Percentiles rank a stretch among this genome's conserved stretches.
phyloP scores from a whole-genome alignment of 108 stramenopile genomes.

The Tribonema minus region DNA sequence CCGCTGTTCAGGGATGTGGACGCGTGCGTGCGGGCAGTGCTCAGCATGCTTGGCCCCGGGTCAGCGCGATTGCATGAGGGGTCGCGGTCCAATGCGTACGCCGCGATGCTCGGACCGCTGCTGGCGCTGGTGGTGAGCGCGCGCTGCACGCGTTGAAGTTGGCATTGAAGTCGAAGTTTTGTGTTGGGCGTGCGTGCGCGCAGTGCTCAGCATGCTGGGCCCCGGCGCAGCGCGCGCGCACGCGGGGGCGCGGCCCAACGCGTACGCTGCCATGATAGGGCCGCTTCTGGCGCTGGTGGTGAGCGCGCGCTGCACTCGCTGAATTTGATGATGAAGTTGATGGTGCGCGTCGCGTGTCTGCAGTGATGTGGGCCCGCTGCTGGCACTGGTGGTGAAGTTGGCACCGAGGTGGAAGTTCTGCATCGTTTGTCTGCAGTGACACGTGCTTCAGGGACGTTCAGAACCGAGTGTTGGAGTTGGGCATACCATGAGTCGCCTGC shows the following conservation, averaged over 20 bases:
- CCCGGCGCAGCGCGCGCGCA: background rate
- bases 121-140: background rate
- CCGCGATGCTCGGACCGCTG: background rate
- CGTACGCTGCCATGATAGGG: background rate
- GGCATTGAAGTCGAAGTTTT: no score
- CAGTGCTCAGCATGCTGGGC: background rate
- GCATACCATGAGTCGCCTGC: no score
- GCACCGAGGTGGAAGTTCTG: no score
- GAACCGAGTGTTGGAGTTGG: no score
- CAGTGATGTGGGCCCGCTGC: no score
- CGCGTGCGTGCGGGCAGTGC: background rate
- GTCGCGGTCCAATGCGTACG: background rate
- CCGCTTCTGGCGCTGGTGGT: background rate
- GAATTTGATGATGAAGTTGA: no score
- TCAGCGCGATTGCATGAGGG: background rate
- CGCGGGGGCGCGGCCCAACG: background rate
- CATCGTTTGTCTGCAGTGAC: no score
- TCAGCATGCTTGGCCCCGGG: background rate
- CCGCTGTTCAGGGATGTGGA: slow-evolving; percentile 48
- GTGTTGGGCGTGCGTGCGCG: no score
- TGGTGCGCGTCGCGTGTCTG: no score
- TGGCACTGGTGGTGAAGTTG: no score
- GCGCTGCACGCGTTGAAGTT: background rate
- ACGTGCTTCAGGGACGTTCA: no score
- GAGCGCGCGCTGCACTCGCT: background rate